Conservation (phyloP, 2,329 filamentous ascomycete genomes). For the Fusarium tjaetaba region DNA sequence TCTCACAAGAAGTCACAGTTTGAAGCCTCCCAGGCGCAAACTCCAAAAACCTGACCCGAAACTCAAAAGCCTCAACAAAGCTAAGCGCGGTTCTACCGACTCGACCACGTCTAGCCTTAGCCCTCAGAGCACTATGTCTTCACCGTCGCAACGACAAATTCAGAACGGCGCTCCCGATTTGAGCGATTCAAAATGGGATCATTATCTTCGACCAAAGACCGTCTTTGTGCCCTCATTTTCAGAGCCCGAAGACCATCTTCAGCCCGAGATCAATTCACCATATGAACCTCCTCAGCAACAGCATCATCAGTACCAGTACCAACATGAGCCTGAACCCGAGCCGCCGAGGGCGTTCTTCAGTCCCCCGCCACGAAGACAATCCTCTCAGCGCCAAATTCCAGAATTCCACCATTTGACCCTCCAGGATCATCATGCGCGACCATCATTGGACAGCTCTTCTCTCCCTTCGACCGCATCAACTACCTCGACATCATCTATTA, state of each 20-base stretch:
- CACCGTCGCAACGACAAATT: conserved; percentile 34
- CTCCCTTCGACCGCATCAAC: conserved; percentile 50
- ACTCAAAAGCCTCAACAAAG: conserved; percentile 39
- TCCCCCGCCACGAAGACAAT: conserved; percentile 21
- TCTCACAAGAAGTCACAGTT: conserved; percentile 25
- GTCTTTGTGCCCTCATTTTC: conserved; percentile 29
- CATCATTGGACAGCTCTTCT: conserved; percentile 41
- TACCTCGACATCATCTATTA: conserved; percentile 44
- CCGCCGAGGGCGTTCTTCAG: conserved; percentile 28
- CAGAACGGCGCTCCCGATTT: conserved; percentile 40
- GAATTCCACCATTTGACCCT: conserved; percentile 42
- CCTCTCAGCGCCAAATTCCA: conserved; percentile 36
- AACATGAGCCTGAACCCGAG: background rate
- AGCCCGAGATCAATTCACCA: conserved; percentile 6
- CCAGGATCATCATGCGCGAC: conserved; percentile 29
- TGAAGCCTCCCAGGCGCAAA: conserved; percentile 44
- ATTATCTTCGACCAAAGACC: conserved; percentile 42
- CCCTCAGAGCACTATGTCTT: conserved; percentile 19
- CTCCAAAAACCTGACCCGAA: conserved; percentile 47
- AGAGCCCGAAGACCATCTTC: conserved; percentile 25
- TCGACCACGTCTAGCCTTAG: conserved; percentile 38
- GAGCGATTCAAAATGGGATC: conserved; percentile 45
- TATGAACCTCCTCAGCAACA: background rate
- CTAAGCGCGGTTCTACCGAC: conserved; percentile 43
- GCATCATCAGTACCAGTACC: background rate